Evolutionary conservation across 441 rosid genomes (phyloP).

Genomic region (Erodium texanum): DNA sequence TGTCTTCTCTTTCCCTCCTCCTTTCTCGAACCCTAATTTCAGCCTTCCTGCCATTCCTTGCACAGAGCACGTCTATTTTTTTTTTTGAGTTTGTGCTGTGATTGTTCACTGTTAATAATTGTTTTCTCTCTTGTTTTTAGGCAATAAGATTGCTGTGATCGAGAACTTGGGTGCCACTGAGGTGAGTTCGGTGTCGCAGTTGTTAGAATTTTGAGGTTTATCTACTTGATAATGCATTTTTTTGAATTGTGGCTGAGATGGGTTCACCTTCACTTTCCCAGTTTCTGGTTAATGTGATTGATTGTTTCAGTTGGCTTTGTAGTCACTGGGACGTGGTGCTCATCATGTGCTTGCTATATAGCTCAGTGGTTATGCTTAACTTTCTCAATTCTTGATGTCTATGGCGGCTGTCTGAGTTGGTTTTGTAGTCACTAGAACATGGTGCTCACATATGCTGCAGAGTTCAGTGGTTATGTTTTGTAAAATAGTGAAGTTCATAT

Average conservation of each 20-base stretch:
- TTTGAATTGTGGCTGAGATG: neutral
- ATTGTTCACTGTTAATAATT: neutral
- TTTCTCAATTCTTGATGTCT: neutral
- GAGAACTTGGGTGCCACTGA: constrained; percentile 97
- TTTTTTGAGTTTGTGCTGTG: neutral
- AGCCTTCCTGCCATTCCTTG: neutral
- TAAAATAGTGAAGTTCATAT: neutral
- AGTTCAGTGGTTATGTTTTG: neutral
- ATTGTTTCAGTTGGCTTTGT: neutral
- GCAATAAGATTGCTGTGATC: constrained; percentile 88
- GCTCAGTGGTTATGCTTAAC: neutral
- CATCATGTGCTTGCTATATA: neutral
- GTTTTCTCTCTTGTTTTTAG: constrained; percentile 26
- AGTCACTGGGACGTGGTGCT: neutral
- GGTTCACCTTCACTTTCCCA: neutral
- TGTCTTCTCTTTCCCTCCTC: neutral
- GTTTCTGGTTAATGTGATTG: neutral
- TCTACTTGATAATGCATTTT: neutral
- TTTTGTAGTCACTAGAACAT: too few species aligned
- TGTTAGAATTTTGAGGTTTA: neutral
- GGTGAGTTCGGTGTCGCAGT: constrained; percentile 31
- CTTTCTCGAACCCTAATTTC: constrained; percentile 11
- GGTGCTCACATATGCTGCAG: neutral
- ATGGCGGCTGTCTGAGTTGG: neutral
- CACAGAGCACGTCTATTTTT: neutral